phyloP scores from a whole-genome alignment of 1,284 basidiomycete species.

The Termitomyces sp. region DNA sequence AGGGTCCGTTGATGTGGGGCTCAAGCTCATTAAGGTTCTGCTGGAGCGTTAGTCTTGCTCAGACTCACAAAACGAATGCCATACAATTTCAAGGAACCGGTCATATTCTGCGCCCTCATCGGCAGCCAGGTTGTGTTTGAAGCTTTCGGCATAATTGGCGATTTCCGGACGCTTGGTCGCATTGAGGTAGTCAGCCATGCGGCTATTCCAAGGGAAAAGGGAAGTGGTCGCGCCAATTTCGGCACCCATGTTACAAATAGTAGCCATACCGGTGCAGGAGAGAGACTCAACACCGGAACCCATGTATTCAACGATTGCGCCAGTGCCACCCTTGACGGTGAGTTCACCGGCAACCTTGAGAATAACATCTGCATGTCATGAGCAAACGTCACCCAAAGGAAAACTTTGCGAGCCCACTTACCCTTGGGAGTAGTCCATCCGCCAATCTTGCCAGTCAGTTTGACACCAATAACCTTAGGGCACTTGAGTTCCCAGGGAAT shows the following conservation, averaged over 20 bases:
- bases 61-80: constrained; percentile 21
- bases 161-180: constrained; percentile 91
- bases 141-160: constrained; percentile 85
- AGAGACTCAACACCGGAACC: constrained; percentile 94
- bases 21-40: constrained; percentile 95
- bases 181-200: constrained; percentile 91
- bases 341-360: constrained; percentile 97
- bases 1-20: constrained; percentile 99
- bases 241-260: constrained; percentile 99
- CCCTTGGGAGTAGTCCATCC: constrained; percentile 99
- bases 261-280: constrained; percentile 99
- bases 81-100: constrained; percentile 85
- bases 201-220: constrained; percentile 96
- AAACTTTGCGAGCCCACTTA: constrained; percentile 25
- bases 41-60: background rate
- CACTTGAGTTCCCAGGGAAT: constrained; percentile 99
- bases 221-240: constrained; percentile 99
- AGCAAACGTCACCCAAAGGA: background rate
- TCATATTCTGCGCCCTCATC: constrained; percentile 94
- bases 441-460: constrained; percentile 90
- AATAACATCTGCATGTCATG: constrained; percentile 68
- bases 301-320: constrained; percentile 94
- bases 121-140: constrained; percentile 89
- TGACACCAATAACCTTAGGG: constrained; percentile 98
- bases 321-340: constrained; percentile 97